Evolutionary conservation across 2,329 filamentous ascomycete species (phyloP).

Genomic region (Fusarium hostae): DNA sequence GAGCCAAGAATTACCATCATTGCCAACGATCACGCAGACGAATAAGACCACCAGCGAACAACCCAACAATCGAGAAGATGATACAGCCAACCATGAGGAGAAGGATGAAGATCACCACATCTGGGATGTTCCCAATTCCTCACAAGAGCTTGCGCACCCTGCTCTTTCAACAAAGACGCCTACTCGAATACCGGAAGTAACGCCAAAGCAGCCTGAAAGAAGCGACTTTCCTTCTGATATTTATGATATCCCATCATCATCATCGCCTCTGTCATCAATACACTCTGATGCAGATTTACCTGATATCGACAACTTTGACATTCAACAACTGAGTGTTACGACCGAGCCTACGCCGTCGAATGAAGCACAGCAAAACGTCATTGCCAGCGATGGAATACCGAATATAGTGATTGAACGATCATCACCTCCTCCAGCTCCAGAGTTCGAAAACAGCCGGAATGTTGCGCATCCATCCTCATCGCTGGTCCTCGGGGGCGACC

Average conservation of each 20-base stretch:
- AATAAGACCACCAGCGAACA: slow-evolving; percentile 1
- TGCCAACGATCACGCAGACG: slow-evolving; percentile 1
- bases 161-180: slow-evolving; percentile 1
- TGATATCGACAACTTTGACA: slow-evolving; percentile 34
- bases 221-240: not conserved
- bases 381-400: slow-evolving; percentile 50
- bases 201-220: slow-evolving; percentile 3
- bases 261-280: slow-evolving; percentile 51
- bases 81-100: not conserved
- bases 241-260: slow-evolving; percentile 34
- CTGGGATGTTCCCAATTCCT: slow-evolving; percentile 54
- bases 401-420: slow-evolving; percentile 51
- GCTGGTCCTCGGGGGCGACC: not conserved
- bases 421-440: slow-evolving; percentile 47
- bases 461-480: not conserved
- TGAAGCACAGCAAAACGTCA: slow-evolving; percentile 2
- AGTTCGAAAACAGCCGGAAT: slow-evolving; percentile 22
- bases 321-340: not conserved
- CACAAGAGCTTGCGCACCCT: slow-evolving; percentile 37
- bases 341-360: not conserved
- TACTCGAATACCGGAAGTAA: slow-evolving; percentile 6
- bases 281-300: slow-evolving; percentile 45
- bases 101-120: slow-evolving; percentile 41
- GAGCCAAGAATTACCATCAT: slow-evolving; percentile 44
- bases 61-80: not conserved